Base-by-base conservation (phyloP, 2,329 filamentous ascomycete species). In the Thermochaetoides dissita region DNA sequence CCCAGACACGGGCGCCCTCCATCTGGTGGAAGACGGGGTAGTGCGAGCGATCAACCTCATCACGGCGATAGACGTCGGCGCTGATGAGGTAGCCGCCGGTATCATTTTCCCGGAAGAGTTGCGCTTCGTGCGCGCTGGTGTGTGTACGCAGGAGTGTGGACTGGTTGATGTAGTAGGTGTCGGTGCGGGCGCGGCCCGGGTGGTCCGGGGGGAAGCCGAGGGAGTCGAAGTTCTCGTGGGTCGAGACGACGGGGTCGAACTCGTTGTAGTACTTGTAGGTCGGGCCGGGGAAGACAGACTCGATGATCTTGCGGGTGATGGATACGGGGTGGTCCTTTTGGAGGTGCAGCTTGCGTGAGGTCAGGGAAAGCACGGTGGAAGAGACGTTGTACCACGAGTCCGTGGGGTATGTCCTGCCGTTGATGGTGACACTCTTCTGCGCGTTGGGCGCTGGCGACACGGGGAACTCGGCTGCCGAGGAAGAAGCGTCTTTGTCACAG, bases 21-120 rank as follows among this genome's bases (percentile, higher is more conserved):
- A 96, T 96, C 65, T 98, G 91, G 63, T 98, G 91, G 62, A 98
- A 98, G 45, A 94, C 78, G 0, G 91, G 91, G 63, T 96, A 96
- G 63, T 98, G 91, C 53, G 81, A 91, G 43, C 84, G 77, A 63
- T 98, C 91, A 55, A 98, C 82, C 43, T 89, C 88, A 72, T 98
- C 91, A 50, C 91, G 75, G 36, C 91, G 78, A 62, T 96, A 98
- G 11, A 98, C 91, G 59, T 98, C 91, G 24, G 89, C 91, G 45
- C 82, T 83, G 58, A 98, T 84, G 31, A 94, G 81, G 59, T 87
- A 98, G 3, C 89, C 91, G 33, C 79, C 72, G 53, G 73, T 82
- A 42, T 74, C 63, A 62, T 87, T 77, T 45, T 73, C 68, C 51
- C 79, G 69, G 69, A 96, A 85, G 46, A 83, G 71, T 57, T 91